Evolutionary conservation across 371 early-diverging fungal species (phyloP).

Genomic region (Cladochytrium tenue): DNA sequence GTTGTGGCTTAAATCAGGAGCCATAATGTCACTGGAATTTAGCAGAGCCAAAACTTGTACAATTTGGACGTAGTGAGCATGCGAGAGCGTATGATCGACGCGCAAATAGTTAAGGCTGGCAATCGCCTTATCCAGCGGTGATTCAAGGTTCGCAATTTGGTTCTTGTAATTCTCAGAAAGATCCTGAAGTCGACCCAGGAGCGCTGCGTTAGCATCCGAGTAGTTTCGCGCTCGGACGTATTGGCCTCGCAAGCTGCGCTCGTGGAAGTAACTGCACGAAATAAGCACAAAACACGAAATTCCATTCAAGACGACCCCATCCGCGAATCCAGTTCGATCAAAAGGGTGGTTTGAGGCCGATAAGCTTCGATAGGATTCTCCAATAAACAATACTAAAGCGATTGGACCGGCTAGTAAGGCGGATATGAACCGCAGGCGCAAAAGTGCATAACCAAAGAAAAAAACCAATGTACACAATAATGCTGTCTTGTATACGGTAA

Average conservation of each 20-base stretch:
- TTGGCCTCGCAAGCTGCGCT: constrained; percentile 38
- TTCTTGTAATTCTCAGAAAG: constrained; percentile 24
- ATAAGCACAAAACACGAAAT: constrained; percentile 23
- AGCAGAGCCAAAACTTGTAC: constrained; percentile 34
- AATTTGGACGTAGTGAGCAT: constrained; percentile 29
- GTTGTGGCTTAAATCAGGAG: constrained; percentile 49
- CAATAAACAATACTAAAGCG: constrained; percentile 20
- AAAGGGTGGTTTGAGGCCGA: not conserved
- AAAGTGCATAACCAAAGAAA: too few relatives aligned
- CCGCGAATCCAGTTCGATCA: constrained; percentile 5
- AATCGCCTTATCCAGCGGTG: constrained; percentile 53
- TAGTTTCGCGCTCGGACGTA: constrained; percentile 31
- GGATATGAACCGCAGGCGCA: constrained; percentile 34
- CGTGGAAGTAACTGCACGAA: constrained; percentile 32
- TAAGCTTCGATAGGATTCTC: not conserved
- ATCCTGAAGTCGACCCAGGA: constrained; percentile 34
- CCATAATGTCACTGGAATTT: constrained; percentile 39
- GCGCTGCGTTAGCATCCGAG: constrained; percentile 28
- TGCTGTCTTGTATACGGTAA: constrained; percentile 23
- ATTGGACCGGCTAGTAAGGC: constrained; percentile 17
- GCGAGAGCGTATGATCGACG: constrained; percentile 29
- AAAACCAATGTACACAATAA: constrained; percentile 31
- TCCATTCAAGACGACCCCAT: constrained; percentile 21
- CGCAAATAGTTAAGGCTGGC: constrained; percentile 31
- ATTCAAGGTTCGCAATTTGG: constrained; percentile 45